Conservation (phyloP, 441 rosid species). For the Gossypium gossypioides region DNA sequence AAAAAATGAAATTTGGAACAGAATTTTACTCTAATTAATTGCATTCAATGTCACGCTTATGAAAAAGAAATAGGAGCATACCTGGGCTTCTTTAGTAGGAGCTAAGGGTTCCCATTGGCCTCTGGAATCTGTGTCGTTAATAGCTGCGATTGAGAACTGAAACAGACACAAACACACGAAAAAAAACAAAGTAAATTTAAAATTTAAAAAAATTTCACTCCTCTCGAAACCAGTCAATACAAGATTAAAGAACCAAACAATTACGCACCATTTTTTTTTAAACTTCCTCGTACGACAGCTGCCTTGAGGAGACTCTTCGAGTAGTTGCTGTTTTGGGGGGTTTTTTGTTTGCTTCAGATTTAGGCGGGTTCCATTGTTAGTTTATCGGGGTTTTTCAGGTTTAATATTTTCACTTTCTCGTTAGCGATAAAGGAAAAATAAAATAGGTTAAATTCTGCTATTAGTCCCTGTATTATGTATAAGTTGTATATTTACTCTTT, state of each 20-base stretch:
- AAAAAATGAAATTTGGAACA: constrained; percentile 3
- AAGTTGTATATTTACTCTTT: no score
- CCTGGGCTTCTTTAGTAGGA: constrained; percentile 99
- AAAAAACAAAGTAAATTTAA: not conserved
- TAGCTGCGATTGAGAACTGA: constrained; percentile 90
- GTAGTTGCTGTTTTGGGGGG: constrained; percentile 3
- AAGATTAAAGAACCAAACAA: constrained; percentile 3
- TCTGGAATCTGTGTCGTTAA: constrained; percentile 75
- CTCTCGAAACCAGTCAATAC: not conserved
- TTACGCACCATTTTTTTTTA: constrained; percentile 28
- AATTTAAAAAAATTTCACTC: constrained; percentile 1
- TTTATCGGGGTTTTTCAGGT: not conserved
- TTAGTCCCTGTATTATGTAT: no score
- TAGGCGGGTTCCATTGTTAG: constrained; percentile 11
- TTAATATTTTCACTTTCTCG: not conserved
- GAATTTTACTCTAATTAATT: not conserved
- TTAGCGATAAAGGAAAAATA: not conserved
- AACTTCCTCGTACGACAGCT: not conserved
- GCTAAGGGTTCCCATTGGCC: constrained; percentile 95
- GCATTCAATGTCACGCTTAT: not conserved
- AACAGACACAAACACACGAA: not conserved
- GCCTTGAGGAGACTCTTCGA: constrained; percentile 6
- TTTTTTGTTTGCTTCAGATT: constrained; percentile 17
- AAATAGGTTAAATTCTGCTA: no score
- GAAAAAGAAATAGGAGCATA: constrained; percentile 8